These are phyloP conservation scores for Podospora conica DNA, from an alignment of 495 filamentous ascomycete species.

Conservation along the genomic window DNA sequence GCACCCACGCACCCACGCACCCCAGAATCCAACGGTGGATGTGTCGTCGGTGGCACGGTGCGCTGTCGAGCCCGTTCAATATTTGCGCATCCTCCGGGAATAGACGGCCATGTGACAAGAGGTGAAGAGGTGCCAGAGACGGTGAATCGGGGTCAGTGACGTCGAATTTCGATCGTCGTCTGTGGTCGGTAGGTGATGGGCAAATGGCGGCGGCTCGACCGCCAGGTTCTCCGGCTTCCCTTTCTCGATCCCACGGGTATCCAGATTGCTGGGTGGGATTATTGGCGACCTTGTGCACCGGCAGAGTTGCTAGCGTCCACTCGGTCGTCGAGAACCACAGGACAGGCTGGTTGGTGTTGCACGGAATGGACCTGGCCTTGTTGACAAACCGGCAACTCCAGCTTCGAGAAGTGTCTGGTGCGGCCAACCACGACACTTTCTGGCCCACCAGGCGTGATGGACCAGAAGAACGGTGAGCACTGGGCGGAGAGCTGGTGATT, in stretches of 20 bases:
- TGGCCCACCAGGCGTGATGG: slow-evolving; percentile 9
- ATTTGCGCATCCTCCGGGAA: not conserved
- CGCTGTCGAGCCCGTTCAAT: not conserved
- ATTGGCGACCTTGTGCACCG: slow-evolving; percentile 19
- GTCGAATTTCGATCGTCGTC: not conserved
- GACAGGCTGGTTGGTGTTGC: slow-evolving; percentile 2
- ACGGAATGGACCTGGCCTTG: slow-evolving; percentile 5
- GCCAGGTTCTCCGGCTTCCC: not conserved
- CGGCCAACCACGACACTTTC: slow-evolving; percentile 5
- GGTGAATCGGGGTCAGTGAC: not conserved
- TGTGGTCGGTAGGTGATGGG: not conserved
- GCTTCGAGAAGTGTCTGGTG: slow-evolving; percentile 13
- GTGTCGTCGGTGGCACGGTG: not conserved
- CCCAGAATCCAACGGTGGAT: not conserved
- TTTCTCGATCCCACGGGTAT: slow-evolving; percentile 5
- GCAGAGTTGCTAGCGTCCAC: slow-evolving; percentile 9
- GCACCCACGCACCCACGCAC: not conserved
- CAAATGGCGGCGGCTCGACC: not conserved
- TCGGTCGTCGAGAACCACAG: slow-evolving; percentile 14
- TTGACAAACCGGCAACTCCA: slow-evolving; percentile 7
- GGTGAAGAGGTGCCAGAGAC: not conserved
- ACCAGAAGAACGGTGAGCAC: slow-evolving; percentile 13
- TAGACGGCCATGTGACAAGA: not conserved
- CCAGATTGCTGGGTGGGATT: slow-evolving; percentile 23
- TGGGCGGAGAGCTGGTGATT: not conserved